Base-by-base conservation (phyloP, 345 rosid species). In the Gossypium mustelinum region DNA sequence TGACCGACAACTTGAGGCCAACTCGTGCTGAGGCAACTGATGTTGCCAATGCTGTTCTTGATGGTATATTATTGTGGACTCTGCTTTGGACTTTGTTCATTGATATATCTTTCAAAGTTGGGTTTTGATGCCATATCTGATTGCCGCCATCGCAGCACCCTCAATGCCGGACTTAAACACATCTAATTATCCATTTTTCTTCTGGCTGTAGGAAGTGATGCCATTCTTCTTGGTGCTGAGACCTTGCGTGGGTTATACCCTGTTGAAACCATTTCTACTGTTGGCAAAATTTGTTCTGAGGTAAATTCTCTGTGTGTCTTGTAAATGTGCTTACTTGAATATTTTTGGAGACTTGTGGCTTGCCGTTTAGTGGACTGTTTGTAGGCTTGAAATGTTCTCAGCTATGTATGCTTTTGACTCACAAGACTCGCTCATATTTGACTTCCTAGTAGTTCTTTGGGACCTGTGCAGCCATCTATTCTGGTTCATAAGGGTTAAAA, bases 11-110 rank as follows among this genome's bases (percentile, higher is more conserved):
- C 81, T 83, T 94, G 80, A 84, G 98, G 70, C 98, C 98, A 76
- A 92, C 98, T 78, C 97, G 97, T 83, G 98, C 98, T 14, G 97
- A 94, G 80, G 97, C 98, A 72, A 94, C 98, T 80, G 98, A 94
- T 84, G 98, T 94, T 80, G 98, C 98, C 57, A 94, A 94, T 87
- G 98, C 98, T 75, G 98, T 94, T 55, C 83, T 94, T 76, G 98
- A 92, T 79, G 98, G 98, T 94, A 74, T 22, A 82, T 75, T 13
- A 57, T 11, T 55, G 11, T 18, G 48, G 18, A 47, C 20, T 62
- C 25, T 64, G 25, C 45, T 41, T 74, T 55, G 24, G 48, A 54
- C 44, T 39, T 47, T 41, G 50, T 20, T 54, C 52, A 11, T 59
- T 56, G 57, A 68, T 50, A 9, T 58, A 14, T 11, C 64, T 22